Evolutionary conservation across 805 yeast genomes (phyloP), one percentile per base, ranked within the genome.

Genomic region (Jamesozyma rosinii): DNA sequence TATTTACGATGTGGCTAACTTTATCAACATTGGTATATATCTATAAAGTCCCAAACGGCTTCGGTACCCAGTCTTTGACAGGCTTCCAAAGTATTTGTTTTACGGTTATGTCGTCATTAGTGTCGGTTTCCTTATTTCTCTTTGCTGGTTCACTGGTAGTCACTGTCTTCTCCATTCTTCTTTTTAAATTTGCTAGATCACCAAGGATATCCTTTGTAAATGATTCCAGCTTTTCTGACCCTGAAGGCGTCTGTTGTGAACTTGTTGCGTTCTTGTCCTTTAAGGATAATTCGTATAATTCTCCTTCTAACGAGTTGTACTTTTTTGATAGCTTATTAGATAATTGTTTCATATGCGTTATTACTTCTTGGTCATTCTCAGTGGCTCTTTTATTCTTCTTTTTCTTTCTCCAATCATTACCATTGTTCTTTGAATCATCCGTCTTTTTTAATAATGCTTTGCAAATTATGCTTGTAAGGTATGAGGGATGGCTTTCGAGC

Each of bases 21-120:
- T n/a, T n/a, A n/a, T n/a, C n/a, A n/a, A n/a, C n/a, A n/a, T n/a
- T n/a, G n/a, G n/a, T n/a, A n/a, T n/a, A n/a, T n/a, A n/a, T 17
- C 38, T 58, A 66, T 43, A 64, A 24, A 22, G 58, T 52, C 4
- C 84, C 84, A 59, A 78, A 77, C 1, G 83, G 81, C 43, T 60
- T 68, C 0, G 81, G 75, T 19, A 55, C 54, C 82, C 83, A 79
- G 30, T 66, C 49, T 0, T 15, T 19, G 13, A 32, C 26, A 4
- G 19, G 18, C 29, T 38, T 34, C 50, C 54, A 49, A 2, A 35
- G 18, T 13, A 39, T 42, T 3, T 19, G 20, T 15, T 17, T 18
- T 17, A 10, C 17, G 14, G 10, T 19, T 11, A 6, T 9, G 20
- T 9, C 15, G 14, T 31, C 9, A 2, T 17, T 13, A 8, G 3